Conservation (phyloP, 768 basidiomycete genomes). For the Trametopsis cervina region DNA sequence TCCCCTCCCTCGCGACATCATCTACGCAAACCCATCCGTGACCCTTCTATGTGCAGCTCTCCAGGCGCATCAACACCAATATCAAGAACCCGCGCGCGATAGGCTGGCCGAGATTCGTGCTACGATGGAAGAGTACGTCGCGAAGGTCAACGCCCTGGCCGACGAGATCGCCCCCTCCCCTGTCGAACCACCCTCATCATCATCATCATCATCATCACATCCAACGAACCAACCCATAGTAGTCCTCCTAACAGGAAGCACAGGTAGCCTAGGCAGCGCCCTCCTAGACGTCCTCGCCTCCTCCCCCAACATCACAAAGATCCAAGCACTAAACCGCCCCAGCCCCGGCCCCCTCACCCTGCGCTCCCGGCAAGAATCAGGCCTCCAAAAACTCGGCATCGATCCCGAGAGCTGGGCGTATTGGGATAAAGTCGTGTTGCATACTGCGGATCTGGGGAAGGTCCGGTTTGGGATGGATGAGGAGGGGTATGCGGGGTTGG, state of each 20-base stretch:
- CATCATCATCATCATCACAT: background rate
- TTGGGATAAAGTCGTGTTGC: slow-evolving; percentile 8
- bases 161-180: background rate
- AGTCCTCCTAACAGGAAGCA: slow-evolving; percentile 20
- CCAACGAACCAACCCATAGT: background rate
- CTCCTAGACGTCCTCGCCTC: slow-evolving; percentile 12
- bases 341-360: background rate
- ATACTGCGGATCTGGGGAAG: slow-evolving; percentile 3
- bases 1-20: slow-evolving; percentile 2
- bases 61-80: background rate
- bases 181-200: background rate
- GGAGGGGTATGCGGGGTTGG: background rate
- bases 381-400: slow-evolving; percentile 4
- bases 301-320: slow-evolving; percentile 9
- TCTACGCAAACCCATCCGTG: slow-evolving; percentile 5
- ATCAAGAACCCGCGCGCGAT: background rate
- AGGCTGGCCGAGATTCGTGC: background rate
- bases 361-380: slow-evolving; percentile 4
- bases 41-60: background rate
- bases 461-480: background rate
- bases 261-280: slow-evolving; percentile 18
- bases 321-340: slow-evolving; percentile 19
- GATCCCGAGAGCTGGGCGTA: background rate
- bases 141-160: background rate
- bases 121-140: slow-evolving; percentile 3